phyloP scores from a whole-genome alignment of 345 rosid genomes.

The Turnera subulata region DNA sequence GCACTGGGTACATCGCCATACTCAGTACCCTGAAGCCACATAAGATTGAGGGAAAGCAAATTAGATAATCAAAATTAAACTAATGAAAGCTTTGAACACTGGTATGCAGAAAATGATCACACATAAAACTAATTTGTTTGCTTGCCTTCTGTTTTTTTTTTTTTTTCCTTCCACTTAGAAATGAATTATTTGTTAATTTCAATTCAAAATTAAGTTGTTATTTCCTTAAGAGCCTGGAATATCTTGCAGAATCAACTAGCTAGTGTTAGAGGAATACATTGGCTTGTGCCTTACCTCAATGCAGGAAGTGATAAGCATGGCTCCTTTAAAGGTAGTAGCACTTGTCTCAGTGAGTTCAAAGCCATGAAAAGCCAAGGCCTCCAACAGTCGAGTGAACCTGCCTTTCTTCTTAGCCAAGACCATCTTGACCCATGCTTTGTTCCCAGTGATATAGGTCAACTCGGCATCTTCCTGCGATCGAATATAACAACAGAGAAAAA shows the following conservation, averaged over 20 bases:
- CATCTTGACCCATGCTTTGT: slow-evolving; percentile 69
- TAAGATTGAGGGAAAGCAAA: background rate
- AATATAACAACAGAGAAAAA: no score
- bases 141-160: background rate
- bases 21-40: slow-evolving; percentile 33
- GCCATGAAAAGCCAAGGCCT: slow-evolving; percentile 47
- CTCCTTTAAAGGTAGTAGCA: slow-evolving; percentile 51
- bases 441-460: slow-evolving; percentile 45
- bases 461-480: slow-evolving; percentile 51
- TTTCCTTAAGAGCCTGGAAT: no score
- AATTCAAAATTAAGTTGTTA: no score
- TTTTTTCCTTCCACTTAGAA: no score
- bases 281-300: slow-evolving; percentile 32
- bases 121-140: background rate
- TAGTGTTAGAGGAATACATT: background rate
- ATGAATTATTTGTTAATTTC: no score
- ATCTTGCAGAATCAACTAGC: background rate
- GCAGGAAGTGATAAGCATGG: slow-evolving; percentile 50
- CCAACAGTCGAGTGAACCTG: slow-evolving; percentile 55
- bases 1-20: slow-evolving; percentile 22
- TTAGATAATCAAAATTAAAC: background rate
- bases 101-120: background rate
- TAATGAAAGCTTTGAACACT: background rate
- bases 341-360: slow-evolving; percentile 53
- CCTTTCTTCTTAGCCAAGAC: slow-evolving; percentile 48